Conservation (phyloP, 1,139 yeast species). For the Pichia terricola region DNA sequence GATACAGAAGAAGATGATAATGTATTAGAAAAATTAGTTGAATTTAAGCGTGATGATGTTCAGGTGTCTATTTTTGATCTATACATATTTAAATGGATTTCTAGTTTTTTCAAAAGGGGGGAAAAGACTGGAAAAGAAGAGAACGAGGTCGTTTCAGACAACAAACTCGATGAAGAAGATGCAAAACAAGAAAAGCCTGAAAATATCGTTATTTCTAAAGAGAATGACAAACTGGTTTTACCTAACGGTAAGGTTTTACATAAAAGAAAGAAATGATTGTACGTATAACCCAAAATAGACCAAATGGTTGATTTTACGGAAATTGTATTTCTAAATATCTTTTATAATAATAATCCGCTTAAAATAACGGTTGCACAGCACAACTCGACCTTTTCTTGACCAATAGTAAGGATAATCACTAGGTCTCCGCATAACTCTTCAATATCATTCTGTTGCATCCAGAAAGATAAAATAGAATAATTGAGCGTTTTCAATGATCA, state of each 20-base stretch:
- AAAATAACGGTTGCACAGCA: too few relatives aligned
- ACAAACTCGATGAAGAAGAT: neutral
- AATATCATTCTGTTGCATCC: too few relatives aligned
- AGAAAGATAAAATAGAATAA: too few relatives aligned
- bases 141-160: neutral
- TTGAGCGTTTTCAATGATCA: too few relatives aligned
- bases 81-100: slow-evolving; percentile 1
- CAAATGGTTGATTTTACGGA: too few relatives aligned
- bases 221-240: slow-evolving; percentile 2
- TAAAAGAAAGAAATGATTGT: slow-evolving; percentile 6
- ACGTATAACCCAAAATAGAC: too few relatives aligned
- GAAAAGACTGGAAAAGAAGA: neutral
- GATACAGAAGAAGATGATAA: neutral
- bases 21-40: slow-evolving; percentile 6
- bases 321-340: too few relatives aligned
- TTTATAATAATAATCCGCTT: too few relatives aligned
- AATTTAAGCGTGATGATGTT: slow-evolving; percentile 8
- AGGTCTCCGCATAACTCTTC: too few relatives aligned
- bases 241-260: slow-evolving; percentile 9
- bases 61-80: slow-evolving; percentile 1
- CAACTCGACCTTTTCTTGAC: too few relatives aligned
- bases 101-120: neutral
- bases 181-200: neutral
- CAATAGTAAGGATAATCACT: too few relatives aligned
- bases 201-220: neutral